Percentiles rank a stretch among this genome's conserved stretches.
phyloP scores from a whole-genome alignment of 306 rosid genomes.

The Cicer yamashitae region DNA sequence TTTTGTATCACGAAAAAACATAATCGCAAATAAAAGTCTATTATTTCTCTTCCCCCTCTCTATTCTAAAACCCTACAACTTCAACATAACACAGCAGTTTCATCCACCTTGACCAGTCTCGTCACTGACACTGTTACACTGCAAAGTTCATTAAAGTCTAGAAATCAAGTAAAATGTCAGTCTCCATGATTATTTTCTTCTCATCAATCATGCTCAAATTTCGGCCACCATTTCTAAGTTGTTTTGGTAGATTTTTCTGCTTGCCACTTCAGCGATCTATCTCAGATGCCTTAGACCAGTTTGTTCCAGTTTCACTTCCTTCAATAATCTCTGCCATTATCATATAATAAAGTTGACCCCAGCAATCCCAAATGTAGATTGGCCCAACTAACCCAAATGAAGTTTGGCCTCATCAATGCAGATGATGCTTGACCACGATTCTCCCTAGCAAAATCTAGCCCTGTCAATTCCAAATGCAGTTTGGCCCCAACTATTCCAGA shows the following conservation, averaged over 20 bases:
- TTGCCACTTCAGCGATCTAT: background rate
- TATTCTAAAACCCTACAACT: slow-evolving; percentile 5
- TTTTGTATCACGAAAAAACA: background rate
- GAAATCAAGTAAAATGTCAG: slow-evolving; percentile 10
- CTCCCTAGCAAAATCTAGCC: background rate
- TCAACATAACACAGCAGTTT: background rate
- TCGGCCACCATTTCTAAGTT: slow-evolving; percentile 10
- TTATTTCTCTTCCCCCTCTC: background rate
- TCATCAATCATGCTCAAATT: background rate
- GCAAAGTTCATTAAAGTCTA: background rate
- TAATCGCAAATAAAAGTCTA: background rate
- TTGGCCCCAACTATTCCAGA: slow-evolving; percentile 6
- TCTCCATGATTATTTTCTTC: slow-evolving; percentile 2
- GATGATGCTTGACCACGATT: background rate
- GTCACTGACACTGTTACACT: background rate
- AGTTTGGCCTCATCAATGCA: background rate
- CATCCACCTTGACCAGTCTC: background rate
- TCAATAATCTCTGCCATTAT: background rate
- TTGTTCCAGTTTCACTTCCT: background rate
- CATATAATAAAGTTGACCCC: slow-evolving; percentile 5
- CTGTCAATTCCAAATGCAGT: background rate
- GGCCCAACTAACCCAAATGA: slow-evolving; percentile 5
- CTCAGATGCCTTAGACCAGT: background rate
- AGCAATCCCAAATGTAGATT: slow-evolving; percentile 13
- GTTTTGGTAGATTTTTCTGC: slow-evolving; percentile 8